A percentile compares a stretch with the other conserved stretches of the same genome.
Evolutionary conservation across 164 flowering plant genomes (phyloP).

Genomic region (Liriodendron chinense): DNA sequence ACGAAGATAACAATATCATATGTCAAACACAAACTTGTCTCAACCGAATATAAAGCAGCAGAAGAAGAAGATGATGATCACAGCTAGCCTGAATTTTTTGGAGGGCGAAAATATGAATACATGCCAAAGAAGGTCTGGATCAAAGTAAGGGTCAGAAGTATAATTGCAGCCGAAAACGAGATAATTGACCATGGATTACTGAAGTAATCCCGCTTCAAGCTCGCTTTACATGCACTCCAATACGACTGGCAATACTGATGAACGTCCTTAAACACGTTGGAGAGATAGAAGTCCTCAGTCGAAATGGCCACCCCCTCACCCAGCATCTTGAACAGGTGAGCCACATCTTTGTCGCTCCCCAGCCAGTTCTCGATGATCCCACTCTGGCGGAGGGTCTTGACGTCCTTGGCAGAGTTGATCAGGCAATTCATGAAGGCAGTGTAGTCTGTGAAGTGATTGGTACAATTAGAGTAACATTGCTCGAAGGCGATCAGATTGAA

Average conservation of each 20-base stretch:
- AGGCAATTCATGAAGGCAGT: conserved; percentile 8
- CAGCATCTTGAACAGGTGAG: not conserved
- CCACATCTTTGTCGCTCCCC: not conserved
- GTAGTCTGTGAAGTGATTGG: not conserved
- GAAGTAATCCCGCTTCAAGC: conserved; percentile 47
- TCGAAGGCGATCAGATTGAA: conserved; percentile 6
- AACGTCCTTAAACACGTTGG: not conserved
- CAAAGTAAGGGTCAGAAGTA: conserved; percentile 40
- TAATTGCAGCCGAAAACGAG: conserved; percentile 37
- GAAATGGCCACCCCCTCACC: not conserved
- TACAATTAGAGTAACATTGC: not conserved
- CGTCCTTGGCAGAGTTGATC: conserved; percentile 5
- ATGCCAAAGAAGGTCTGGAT: conserved; percentile 36
- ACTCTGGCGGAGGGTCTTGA: not conserved
- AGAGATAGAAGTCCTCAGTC: not conserved
- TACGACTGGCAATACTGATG: conserved; percentile 26
- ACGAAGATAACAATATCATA: too few relatives aligned
- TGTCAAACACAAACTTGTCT: too few relatives aligned
- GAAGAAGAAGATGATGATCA: too few relatives aligned
- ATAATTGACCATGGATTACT: conserved; percentile 52
- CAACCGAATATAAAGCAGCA: too few relatives aligned
- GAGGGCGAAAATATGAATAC: not conserved
- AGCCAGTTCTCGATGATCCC: not conserved
- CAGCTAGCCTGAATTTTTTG: too few relatives aligned
- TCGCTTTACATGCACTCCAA: conserved; percentile 44